Evolutionary conservation across 129 eudicot genomes (phyloP), one percentile per base, ranked within the genome.

Genomic region (Smallanthus sonchifolius): DNA sequence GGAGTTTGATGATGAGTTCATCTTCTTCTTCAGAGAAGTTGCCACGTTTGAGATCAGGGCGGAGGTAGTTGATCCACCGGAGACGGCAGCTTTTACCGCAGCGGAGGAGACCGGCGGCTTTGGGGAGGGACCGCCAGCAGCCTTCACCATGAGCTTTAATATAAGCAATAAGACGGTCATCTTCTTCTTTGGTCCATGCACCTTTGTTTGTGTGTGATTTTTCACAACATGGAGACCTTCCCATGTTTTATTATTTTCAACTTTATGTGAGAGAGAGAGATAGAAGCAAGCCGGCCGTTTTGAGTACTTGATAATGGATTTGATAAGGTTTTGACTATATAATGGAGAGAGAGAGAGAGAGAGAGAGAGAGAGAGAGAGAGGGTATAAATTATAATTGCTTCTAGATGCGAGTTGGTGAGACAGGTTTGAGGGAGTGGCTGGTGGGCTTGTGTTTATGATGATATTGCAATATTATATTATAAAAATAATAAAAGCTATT

Each of bases 321-420:
- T 76, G 89, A 87, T 91, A 86, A 82, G 82, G 74, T 92, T 87
- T 89, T 86, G 90, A 91, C 92, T 88, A 72, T 43, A 71, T 45
- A 83, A 60, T 15, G 34, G 36, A 59, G 36, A 59, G 65, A 30
- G 65, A 57, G 65, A 11, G 75, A 51, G 28, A 20, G 68, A 71
- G 73, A 54, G 79, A 44, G 76, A n/a, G 81, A 52, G 60, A 14
- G 78, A 63, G 73, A 68, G 38, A 64, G 62, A 2, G 62, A 66
- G 17, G 51, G 15, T 17, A 19, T 54, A 47, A 67, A n/a, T 7
- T 2, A 48, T 79, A 74, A 81, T 75, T 84, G 96, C 98, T 93
- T 93, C 98, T 93, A 93, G 98, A 93, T 84, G 96, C 70, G 98
- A 93, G 98, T 93, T 93, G 98, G 98, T 93, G 92, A 90, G 92